Base-by-base conservation (phyloP, 805 yeast genomes). In the Saccharomycopsis fodiens region DNA sequence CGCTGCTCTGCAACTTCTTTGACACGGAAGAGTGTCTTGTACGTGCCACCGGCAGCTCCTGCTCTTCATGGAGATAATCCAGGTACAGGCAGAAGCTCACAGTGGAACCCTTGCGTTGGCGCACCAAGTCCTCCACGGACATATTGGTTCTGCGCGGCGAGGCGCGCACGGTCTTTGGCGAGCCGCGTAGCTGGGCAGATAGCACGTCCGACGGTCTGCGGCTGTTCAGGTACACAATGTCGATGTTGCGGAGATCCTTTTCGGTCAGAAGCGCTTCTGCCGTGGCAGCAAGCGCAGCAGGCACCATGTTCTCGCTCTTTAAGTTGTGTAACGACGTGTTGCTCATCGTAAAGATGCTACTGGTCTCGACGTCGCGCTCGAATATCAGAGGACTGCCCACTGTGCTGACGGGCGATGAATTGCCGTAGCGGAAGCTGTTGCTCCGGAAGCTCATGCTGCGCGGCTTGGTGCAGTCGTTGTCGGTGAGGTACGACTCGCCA, bases 121-220 rank as follows among this genome's bases (percentile, higher is more conserved):
- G 35, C 10, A 50, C 48, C 42, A 50, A 44, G 20, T 50, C 53
- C 30, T 50, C 53, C 12, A 50, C 51, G 4, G 53, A 44, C 17
- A 42, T 27, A 23, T 42, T 41, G 23, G 29, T 21, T 17, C 25
- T 29, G 27, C 20, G 19, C 12, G 47, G 46, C 5, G 50, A 39
- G n/a, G 39, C 19, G 17, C 39, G 35, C 16, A 29, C 35, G 15
- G 16, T 39, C 13, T n/a, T 29, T 22, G 10, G n/a, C 15, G 43
- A 29, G 25, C 35, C 20, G 22, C 7, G 12, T 22, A 31, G 16
- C 39, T 13, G n/a, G 12, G 20, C 37, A 2, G 44, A 15, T 15
- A 47, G 36, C 4, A 10, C 30, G 15, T 45, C 47, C n/a, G 39
- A 19, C 8, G 39, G 25, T 31, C 31, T 44, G 36, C 4, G 29